Evolutionary conservation across 1,139 yeast species (phyloP), one percentile per base, ranked within the genome.

Genomic region (Geotrichum aggregatum): DNA sequence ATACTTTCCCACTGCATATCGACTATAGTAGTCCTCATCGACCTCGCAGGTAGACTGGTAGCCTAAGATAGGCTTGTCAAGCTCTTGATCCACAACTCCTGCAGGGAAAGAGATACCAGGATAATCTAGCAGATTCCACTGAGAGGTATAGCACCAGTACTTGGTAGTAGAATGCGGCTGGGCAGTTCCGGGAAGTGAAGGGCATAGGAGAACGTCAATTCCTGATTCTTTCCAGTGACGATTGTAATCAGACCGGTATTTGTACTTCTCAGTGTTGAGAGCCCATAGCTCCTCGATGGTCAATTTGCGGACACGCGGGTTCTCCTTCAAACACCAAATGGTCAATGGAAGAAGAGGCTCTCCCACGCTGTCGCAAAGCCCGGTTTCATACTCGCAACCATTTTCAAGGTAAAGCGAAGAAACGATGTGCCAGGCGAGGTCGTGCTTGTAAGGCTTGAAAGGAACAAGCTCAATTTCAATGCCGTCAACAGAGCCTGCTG

Each of bases 181-280:
- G 4, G 94, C 89, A 49, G 83, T 84, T 56, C 84, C 85, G 54
- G 78, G 79, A 64, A 82, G 82, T 4, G 82, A 76, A 47, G 95
- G 94, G 51, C 84, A 75, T 47, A 86, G 69, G 54, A 86, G 74
- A 62, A 83, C 80, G 63, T 86, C 94, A 49, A 85, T 77, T 43
- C 79, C 77, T 59, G 82, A 75, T 16, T 76, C 67, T 55, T 77
- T 62, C 71, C 76, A 74, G 55, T 66, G 66, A 16, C 62, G 54
- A 52, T 65, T 65, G 55, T 70, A 71, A 38, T 52, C 52, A 40
- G 63, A 66, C 53, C 71, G 69, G 48, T 61, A 61, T 11, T 61
- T 56, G 48, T 71, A 69, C 35, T 70, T 67, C 28, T 59, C 57
- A 8, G 60, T 58, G 33, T 67, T 66, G 30, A 66, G 62, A 2